These are phyloP conservation scores for Ophiostoma sp. DNA, from an alignment of 2,329 filamentous ascomycete genomes.

Conservation along the genomic window DNA sequence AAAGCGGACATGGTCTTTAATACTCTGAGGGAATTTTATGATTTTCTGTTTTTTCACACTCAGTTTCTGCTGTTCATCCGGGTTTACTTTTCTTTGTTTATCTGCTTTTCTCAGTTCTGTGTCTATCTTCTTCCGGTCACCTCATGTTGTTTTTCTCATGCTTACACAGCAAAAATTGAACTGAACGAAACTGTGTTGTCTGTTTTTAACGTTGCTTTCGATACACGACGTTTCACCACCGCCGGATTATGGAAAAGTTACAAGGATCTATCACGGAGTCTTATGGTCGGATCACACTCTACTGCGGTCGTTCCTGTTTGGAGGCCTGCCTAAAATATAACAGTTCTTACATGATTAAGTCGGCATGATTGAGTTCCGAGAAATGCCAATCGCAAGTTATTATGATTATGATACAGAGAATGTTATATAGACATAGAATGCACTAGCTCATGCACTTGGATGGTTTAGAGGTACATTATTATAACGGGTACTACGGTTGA, in stretches of 20 bases:
- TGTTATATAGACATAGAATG: too few species aligned
- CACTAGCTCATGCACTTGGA: too few species aligned
- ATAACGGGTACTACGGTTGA: background rate
- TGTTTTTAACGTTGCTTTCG: constrained; percentile 17
- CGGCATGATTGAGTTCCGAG: background rate
- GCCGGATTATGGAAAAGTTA: constrained; percentile 26
- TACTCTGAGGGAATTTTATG: constrained; percentile 19
- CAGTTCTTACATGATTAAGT: constrained; percentile 4
- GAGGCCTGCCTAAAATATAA: constrained; percentile 17
- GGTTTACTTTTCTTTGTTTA: constrained; percentile 12
- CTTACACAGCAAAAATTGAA: constrained; percentile 14
- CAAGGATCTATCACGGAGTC: constrained; percentile 27
- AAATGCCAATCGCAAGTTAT: too few species aligned
- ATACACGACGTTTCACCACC: constrained; percentile 12
- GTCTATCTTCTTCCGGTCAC: constrained; percentile 23
- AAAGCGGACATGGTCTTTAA: constrained; percentile 26
- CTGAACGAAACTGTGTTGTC: constrained; percentile 18
- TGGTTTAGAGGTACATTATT: background rate
- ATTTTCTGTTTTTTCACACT: constrained; percentile 26
- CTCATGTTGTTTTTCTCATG: constrained; percentile 10
- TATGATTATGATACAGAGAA: too few species aligned
- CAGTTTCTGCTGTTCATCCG: constrained; percentile 23
- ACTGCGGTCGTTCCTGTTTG: constrained; percentile 17
- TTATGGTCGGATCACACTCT: constrained; percentile 21
- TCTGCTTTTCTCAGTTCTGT: background rate